phyloP scores from a whole-genome alignment of 2,329 filamentous ascomycete species.

The Mycosphaerella arachidis region DNA sequence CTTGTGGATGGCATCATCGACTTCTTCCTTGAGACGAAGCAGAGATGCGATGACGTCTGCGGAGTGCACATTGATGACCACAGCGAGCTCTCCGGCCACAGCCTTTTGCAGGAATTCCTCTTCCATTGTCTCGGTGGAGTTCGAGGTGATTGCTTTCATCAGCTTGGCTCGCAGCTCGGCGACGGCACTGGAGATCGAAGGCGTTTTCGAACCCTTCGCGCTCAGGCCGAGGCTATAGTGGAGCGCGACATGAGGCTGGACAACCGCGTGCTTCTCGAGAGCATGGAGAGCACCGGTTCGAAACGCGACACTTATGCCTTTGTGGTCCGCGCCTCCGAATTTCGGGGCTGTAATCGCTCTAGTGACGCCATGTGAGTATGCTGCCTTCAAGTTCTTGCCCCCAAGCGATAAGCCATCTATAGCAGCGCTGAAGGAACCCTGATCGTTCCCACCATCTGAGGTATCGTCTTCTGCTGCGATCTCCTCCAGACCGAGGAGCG shows the following conservation, averaged over 20 bases:
- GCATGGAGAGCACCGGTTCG: constrained; percentile 33
- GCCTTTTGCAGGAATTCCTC: constrained; percentile 39
- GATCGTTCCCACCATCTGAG: constrained; percentile 48
- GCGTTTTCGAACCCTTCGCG: constrained; percentile 44
- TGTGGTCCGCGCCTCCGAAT: constrained; percentile 25
- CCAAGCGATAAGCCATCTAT: constrained; percentile 42
- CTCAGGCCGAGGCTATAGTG: constrained; percentile 50
- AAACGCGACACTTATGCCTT: constrained; percentile 38
- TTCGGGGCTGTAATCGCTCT: constrained; percentile 37
- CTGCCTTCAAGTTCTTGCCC: constrained; percentile 37
- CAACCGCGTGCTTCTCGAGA: constrained; percentile 33
- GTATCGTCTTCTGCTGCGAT: constrained; percentile 55
- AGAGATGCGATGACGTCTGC: constrained; percentile 59
- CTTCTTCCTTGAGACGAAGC: constrained; percentile 54
- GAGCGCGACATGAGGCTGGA: constrained; percentile 37
- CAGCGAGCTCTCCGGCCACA: constrained; percentile 49
- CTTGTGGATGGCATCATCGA: constrained; percentile 43
- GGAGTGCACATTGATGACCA: constrained; percentile 58
- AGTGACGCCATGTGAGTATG: constrained; percentile 37
- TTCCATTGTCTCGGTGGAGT: constrained; percentile 49
- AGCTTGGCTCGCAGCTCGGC: constrained; percentile 52
- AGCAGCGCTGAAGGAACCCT: constrained; percentile 52
- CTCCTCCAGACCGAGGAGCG: constrained; percentile 58
- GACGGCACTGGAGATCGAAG: constrained; percentile 53
- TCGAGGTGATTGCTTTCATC: constrained; percentile 44